These are phyloP conservation scores for Persicaria tinctoria DNA, from an alignment of 148 eudicot species.

Conservation along the genomic window DNA sequence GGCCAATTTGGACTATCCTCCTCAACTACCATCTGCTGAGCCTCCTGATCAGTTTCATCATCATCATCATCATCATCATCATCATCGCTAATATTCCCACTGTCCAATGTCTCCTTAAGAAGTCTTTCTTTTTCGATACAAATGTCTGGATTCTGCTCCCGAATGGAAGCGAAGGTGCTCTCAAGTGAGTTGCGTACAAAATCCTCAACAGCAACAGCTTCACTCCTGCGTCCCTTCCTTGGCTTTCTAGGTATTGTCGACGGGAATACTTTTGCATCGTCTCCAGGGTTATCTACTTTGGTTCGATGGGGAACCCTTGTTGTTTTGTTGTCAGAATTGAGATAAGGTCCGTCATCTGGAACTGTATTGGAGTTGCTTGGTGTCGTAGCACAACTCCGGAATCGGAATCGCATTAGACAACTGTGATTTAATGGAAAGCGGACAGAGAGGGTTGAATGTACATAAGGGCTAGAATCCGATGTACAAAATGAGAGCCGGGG, in stretches of 20 bases:
- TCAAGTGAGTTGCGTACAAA: slow-evolving; percentile 50
- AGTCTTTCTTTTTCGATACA: slow-evolving; percentile 34
- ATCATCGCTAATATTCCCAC: slow-evolving; percentile 24
- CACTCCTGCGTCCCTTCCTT: slow-evolving; percentile 81
- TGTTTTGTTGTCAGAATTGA: slow-evolving; percentile 23
- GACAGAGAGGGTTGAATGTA: background rate
- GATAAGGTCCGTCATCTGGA: slow-evolving; percentile 21
- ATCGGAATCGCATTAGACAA: slow-evolving; percentile 5
- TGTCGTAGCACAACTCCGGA: slow-evolving; percentile 27
- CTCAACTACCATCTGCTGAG: slow-evolving; percentile 54
- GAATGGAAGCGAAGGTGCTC: slow-evolving; percentile 58
- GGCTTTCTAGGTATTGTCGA: slow-evolving; percentile 55
- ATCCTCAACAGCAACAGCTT: slow-evolving; percentile 87
- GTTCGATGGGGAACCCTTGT: slow-evolving; percentile 21
- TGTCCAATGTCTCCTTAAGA: slow-evolving; percentile 36
- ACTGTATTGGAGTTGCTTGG: slow-evolving; percentile 19
- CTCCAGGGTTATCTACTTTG: slow-evolving; percentile 25
- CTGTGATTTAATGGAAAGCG: background rate
- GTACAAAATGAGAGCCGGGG: background rate
- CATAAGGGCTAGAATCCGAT: background rate
- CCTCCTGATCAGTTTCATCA: slow-evolving; percentile 18
- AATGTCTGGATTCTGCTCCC: slow-evolving; percentile 53
- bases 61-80: slow-evolving; percentile 29
- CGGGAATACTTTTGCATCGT: slow-evolving; percentile 23
- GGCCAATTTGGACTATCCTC: slow-evolving; percentile 89